Conservation (phyloP, 2,329 filamentous ascomycete genomes). For the Septoria linicola region DNA sequence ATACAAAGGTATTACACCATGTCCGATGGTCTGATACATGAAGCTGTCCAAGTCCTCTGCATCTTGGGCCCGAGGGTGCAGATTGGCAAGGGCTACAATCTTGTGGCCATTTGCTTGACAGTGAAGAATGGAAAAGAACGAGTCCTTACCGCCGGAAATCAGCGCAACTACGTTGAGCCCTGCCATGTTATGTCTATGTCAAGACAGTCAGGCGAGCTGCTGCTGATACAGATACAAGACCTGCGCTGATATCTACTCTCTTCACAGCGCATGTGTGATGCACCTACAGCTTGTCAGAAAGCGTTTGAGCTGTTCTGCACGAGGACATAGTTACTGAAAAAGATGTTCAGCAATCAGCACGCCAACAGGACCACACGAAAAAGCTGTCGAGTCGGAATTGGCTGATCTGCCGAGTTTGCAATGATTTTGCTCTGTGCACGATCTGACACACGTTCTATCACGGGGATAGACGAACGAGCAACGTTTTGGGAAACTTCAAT, state of each 20-base stretch:
- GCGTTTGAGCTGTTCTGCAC: constrained; percentile 1
- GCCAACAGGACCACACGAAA: constrained; percentile 37
- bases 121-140: constrained; percentile 88
- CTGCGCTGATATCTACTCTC: not conserved
- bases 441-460: constrained; percentile 36
- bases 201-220: too few species aligned
- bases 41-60: constrained; percentile 81
- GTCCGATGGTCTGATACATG: constrained; percentile 99
- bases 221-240: not conserved
- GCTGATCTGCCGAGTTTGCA: constrained; percentile 36
- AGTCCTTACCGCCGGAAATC: constrained; percentile 96
- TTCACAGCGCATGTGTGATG: not conserved
- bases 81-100: constrained; percentile 84
- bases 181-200: constrained; percentile 31
- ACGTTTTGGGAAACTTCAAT: constrained; percentile 35
- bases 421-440: constrained; percentile 37
- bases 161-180: constrained; percentile 76
- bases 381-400: constrained; percentile 37
- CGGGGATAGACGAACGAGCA: constrained; percentile 26
- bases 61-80: constrained; percentile 58
- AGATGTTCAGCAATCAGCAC: constrained; percentile 37
- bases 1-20: constrained; percentile 82
- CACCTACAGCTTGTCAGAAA: constrained; percentile 12
- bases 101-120: constrained; percentile 82
- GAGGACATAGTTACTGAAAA: constrained; percentile 10